Evolutionary conservation across 2,329 filamentous ascomycete species (phyloP).

Genomic region (Cytospora piceicola): DNA sequence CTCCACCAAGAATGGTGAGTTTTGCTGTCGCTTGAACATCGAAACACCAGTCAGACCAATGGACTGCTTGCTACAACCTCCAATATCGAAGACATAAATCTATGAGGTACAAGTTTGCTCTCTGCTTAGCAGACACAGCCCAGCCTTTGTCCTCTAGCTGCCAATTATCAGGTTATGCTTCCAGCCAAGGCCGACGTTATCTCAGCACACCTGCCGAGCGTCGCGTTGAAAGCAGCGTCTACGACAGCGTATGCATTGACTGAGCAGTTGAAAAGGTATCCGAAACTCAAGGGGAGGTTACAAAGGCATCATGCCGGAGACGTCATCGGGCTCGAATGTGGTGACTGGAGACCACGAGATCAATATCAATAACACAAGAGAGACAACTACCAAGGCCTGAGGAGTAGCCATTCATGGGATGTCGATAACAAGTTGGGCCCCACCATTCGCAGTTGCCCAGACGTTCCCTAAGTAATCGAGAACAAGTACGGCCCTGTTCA

Average conservation of each 20-base stretch:
- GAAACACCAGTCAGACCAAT: too few species aligned
- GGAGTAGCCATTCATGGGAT: neutral
- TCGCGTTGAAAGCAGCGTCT: neutral
- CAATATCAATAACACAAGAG: neutral
- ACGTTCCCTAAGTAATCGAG: neutral
- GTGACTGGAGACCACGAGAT: neutral
- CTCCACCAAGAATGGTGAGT: too few species aligned
- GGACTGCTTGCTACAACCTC: too few species aligned
- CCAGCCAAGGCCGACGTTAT: neutral
- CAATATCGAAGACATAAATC: too few species aligned
- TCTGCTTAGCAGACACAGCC: neutral
- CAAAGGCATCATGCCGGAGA: neutral
- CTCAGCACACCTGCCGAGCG: neutral
- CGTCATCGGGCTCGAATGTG: neutral
- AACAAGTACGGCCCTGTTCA: neutral
- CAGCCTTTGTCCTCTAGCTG: neutral
- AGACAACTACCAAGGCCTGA: neutral
- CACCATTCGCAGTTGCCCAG: neutral
- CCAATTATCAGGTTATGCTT: neutral
- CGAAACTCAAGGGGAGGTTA: neutral
- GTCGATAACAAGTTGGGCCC: neutral
- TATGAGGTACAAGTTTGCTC: too few species aligned
- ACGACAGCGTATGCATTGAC: neutral
- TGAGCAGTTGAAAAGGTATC: too few species aligned
- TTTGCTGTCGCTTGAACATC: too few species aligned